Base-by-base conservation (phyloP, 2,329 filamentous ascomycete genomes). In the Ophiostoma triangulosporum region DNA sequence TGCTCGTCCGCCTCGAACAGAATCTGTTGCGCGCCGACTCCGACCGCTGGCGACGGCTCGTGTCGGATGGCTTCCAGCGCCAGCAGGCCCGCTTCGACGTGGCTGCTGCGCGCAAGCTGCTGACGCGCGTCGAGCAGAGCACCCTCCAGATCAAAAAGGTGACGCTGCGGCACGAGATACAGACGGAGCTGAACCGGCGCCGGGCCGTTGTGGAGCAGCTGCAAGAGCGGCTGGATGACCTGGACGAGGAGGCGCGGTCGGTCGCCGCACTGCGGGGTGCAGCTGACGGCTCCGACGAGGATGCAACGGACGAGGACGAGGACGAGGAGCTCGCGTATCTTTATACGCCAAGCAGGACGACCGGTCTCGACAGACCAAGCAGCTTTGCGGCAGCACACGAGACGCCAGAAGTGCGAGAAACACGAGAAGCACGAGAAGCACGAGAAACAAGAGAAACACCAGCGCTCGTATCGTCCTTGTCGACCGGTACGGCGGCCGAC, bases 51-150 rank as follows among this genome's bases (percentile, higher is more conserved):
- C 69, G 68, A 46, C 69, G 76, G 49, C 68, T 86, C 48, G 72
- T 77, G 53, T 70, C 71, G 29, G 86, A 78, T 59, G 79, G 78
- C 62, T 83, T 80, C 62, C 84, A 88, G 68, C 75, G 86, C 56
- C 73, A 75, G 58, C 79, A 77, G 61, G 72, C 75, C 29, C 55
- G 54, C 36, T 61, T 86, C 79, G 90, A 88, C 62, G 71, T 91
- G 57, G 78, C 85, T 59, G 80, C 86, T 64, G 86, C 86, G 20
- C 79, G 81, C 38, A 75, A 74, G 0, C 74, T 86, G 29, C 77
- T 90, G 54, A 76, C 83, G 20, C 81, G 76, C 56, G 75, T 88
- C 40, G 86, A 89, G 64, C 84, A 87, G 61, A 79, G 85, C 60
- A 75, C 80, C 6, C 67, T 81, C 57, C 32, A 48, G n/a, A 68